phyloP scores from a whole-genome alignment of 1,284 basidiomycete species.

The Polyporus tsugae region DNA sequence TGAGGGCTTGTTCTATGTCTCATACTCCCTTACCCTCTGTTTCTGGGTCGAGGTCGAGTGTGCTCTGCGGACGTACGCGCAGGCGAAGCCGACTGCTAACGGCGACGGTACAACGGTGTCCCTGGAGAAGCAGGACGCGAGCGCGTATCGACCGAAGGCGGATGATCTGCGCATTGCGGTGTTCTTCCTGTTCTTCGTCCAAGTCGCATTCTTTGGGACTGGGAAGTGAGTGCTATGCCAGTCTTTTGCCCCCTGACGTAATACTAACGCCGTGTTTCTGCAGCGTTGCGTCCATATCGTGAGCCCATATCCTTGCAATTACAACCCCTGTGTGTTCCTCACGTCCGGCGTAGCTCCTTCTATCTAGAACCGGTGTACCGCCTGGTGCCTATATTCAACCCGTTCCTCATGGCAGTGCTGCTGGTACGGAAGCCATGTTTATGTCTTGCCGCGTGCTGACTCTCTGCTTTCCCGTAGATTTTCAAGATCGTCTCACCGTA shows the following conservation, averaged over 20 bases:
- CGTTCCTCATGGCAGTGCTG: constrained; percentile 84
- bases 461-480: constrained; percentile 52
- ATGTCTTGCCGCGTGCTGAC: background rate
- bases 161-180: constrained; percentile 81
- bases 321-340: background rate
- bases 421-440: constrained; percentile 53
- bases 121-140: constrained; percentile 18
- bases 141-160: constrained; percentile 56
- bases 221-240: constrained; percentile 71
- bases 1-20: constrained; percentile 83
- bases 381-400: constrained; percentile 86
- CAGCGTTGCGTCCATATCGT: constrained; percentile 91
- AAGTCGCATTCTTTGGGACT: constrained; percentile 89
- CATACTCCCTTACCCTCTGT: constrained; percentile 70
- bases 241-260: background rate
- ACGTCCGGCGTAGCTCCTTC: constrained; percentile 65
- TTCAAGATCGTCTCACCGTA: constrained; percentile 89
- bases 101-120: background rate
- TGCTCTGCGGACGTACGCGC: constrained; percentile 43
- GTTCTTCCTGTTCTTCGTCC: constrained; percentile 89
- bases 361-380: constrained; percentile 92
- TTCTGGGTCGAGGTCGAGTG: constrained; percentile 79
- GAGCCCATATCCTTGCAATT: constrained; percentile 39
- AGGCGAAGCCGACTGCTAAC: background rate
- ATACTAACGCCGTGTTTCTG: constrained; percentile 18